Evolutionary conservation across 345 rosid genomes (phyloP), one percentile per base, ranked within the genome.

Genomic region (Adansonia digitata): DNA sequence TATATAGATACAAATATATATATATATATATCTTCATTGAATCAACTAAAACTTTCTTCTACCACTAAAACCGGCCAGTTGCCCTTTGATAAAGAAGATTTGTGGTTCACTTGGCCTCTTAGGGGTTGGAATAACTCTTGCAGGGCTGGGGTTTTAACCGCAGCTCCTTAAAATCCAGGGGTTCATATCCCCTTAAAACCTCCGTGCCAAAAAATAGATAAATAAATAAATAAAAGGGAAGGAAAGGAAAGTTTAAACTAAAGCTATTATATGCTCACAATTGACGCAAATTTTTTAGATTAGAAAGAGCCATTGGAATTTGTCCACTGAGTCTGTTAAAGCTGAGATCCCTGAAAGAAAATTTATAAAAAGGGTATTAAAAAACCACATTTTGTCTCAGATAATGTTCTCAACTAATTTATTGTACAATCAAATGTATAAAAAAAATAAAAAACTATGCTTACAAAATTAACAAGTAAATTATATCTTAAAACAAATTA

Each of bases 261-360:
- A 72, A 14, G 37, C 43, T 17, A 20, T 0, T n/a, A 13, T 27
- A 79, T n/a, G 24, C 77, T 68, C 73, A 76, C 77, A 76, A 10
- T 7, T 60, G 1, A 24, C 39, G 29, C 8, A 52, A 70, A 1
- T 48, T 0, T 18, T 0, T 1, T 42, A 73, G 69, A 55, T 2
- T 13, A 48, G 11, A 2, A 34, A 6, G 66, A 67, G 0, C 5
- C 0, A 1, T 1, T 18, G 81, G 83, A 65, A 84, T 77, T 59
- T 3, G 17, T 37, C 86, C 89, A 56, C 60, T 83, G 18, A 86
- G 53, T 76, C 51, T 80, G 76, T 86, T 86, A 67, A 83, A 83
- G 77, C 89, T 83, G 71, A 86, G 72, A 51, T 86, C 89, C 71
- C 89, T 86, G 79, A 15, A 72, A 72, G 31, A 69, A 26, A 35